Evolutionary conservation across 768 basidiomycete species (phyloP).

Genomic region (Albatrellus ellisii): DNA sequence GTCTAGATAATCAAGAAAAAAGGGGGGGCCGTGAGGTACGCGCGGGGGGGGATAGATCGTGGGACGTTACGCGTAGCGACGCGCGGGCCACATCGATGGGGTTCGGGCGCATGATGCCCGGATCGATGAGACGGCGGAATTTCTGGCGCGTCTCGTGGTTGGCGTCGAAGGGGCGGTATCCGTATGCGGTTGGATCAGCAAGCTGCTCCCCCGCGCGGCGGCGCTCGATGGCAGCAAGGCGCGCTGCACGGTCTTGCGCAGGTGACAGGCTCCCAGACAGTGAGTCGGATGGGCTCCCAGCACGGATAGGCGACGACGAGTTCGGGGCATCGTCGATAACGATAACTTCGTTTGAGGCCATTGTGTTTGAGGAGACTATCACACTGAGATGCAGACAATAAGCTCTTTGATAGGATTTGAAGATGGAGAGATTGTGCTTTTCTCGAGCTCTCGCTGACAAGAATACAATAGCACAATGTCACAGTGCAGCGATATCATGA

Average conservation of each 20-base stretch:
- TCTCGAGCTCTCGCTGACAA: too few relatives aligned
- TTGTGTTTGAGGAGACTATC: too few relatives aligned
- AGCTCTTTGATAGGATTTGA: too few relatives aligned
- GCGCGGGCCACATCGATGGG: slow-evolving; percentile 42
- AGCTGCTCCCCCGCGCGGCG: slow-evolving; percentile 2
- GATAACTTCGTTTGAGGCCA: too few relatives aligned
- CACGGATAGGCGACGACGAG: too few relatives aligned
- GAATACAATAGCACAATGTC: too few relatives aligned
- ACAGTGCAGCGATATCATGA: too few relatives aligned
- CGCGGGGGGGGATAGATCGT: slow-evolving; percentile 6
- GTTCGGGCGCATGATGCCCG: slow-evolving; percentile 66
- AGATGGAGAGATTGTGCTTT: too few relatives aligned
- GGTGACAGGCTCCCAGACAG: neutral
- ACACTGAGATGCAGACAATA: too few relatives aligned
- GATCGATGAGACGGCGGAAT: slow-evolving; percentile 68
- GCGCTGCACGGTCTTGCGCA: slow-evolving; percentile 44
- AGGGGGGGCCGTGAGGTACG: slow-evolving; percentile 9
- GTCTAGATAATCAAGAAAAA: slow-evolving; percentile 30
- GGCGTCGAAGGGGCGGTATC: slow-evolving; percentile 19
- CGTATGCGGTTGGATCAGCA: neutral
- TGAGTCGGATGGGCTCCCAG: neutral
- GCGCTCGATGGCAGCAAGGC: slow-evolving; percentile 26
- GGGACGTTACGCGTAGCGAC: slow-evolving; percentile 44
- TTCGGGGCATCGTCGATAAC: too few relatives aligned
- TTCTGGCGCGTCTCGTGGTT: slow-evolving; percentile 57